Percentiles rank a stretch among this genome's conserved stretches.
Conservation (phyloP, 768 basidiomycete species). For the Botryobasidium botryosum region DNA sequence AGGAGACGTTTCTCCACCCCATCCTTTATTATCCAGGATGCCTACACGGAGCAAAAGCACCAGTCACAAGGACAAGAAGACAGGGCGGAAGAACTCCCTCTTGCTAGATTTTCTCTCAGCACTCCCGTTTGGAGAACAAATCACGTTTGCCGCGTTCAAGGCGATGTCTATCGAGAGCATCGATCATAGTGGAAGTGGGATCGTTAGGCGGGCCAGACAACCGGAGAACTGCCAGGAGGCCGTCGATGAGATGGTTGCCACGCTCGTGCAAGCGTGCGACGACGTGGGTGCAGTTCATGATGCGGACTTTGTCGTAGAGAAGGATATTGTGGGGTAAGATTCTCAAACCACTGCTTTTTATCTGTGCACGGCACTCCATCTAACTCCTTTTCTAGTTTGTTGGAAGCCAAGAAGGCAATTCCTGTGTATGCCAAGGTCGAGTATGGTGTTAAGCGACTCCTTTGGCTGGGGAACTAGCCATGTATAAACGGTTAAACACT, state of each 20-base stretch:
- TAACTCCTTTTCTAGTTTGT: conserved; percentile 32
- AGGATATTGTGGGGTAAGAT: conserved; percentile 66
- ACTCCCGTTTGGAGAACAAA: conserved; percentile 2
- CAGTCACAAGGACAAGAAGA: neutral
- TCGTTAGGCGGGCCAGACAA: neutral
- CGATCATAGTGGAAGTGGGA: neutral
- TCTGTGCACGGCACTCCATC: conserved; percentile 5
- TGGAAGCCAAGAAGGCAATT: conserved; percentile 72
- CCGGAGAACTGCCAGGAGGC: conserved; percentile 50
- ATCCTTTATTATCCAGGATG: neutral
- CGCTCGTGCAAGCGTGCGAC: conserved; percentile 48
- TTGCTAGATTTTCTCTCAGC: conserved; percentile 11
- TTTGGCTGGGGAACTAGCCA: conserved; percentile 87
- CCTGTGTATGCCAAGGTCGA: conserved; percentile 85
- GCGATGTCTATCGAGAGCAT: conserved; percentile 17
- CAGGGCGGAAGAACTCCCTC: neutral
- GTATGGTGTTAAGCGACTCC: conserved; percentile 74
- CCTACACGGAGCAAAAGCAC: neutral
- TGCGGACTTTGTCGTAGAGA: conserved; percentile 36
- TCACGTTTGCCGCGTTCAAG: conserved; percentile 22
- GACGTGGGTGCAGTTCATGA: conserved; percentile 34
- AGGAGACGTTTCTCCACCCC: conserved; percentile 9
- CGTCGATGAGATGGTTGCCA: conserved; percentile 55
- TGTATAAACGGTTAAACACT: too few species aligned
- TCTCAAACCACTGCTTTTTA: neutral